Evolutionary conservation across 1,139 yeast genomes (phyloP).

Genomic region (Entelexis sorbosivorans): DNA sequence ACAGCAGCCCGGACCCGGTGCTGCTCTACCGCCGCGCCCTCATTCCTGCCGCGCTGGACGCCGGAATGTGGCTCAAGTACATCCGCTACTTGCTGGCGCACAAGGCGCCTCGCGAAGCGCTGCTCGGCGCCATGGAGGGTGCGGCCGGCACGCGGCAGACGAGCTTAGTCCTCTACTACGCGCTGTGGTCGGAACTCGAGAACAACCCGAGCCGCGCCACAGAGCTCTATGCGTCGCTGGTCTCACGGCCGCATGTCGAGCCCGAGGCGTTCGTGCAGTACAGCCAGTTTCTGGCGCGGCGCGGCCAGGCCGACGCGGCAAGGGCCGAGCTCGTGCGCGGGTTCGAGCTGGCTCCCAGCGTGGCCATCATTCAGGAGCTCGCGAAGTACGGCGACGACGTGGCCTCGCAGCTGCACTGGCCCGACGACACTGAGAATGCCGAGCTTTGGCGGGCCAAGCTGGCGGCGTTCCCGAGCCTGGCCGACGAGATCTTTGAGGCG

Average conservation of each 20-base stretch:
- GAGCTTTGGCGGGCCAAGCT: conserved; percentile 14
- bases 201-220: conserved; percentile 21
- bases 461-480: conserved; percentile 12
- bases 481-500: conserved; percentile 14
- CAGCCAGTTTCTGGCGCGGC: conserved; percentile 12
- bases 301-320: neutral
- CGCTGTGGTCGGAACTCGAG: conserved; percentile 20
- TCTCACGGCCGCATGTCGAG: neutral
- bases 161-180: conserved; percentile 14
- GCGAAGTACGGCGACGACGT: conserved; percentile 8
- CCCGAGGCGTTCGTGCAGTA: conserved; percentile 6
- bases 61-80: conserved; percentile 53
- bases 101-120: neutral
- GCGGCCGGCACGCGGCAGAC: neutral
- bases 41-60: conserved; percentile 43
- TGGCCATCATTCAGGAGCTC: conserved; percentile 12
- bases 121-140: neutral
- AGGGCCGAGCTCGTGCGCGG: neutral
- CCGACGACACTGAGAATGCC: conserved; percentile 7
- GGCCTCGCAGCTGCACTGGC: neutral
- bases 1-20: conserved; percentile 39
- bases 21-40: conserved; percentile 46
- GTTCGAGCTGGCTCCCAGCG: neutral
- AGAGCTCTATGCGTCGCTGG: neutral
- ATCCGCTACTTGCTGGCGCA: conserved; percentile 34